Conservation (phyloP, 306 rosid species). For the Prinsepia uniflora region DNA sequence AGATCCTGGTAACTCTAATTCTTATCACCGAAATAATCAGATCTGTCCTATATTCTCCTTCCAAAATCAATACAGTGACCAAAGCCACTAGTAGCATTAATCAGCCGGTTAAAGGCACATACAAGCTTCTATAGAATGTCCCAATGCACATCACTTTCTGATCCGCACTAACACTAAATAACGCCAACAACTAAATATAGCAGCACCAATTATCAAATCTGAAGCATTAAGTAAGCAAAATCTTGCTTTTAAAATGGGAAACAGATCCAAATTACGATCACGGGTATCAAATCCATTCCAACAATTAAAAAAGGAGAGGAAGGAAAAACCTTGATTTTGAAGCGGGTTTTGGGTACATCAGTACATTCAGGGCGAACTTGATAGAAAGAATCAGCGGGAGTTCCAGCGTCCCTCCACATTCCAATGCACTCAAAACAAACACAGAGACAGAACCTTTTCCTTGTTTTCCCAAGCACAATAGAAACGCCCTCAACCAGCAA, state of each 20-base stretch:
- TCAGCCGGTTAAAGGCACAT: background rate
- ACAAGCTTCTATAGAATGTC: background rate
- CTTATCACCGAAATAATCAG: background rate
- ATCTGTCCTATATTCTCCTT: background rate
- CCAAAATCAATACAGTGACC: background rate
- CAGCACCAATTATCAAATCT: constrained; percentile 17
- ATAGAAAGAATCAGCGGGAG: constrained; percentile 89
- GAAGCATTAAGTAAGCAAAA: background rate
- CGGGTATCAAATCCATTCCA: background rate
- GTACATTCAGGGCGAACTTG: constrained; percentile 90
- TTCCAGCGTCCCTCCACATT: constrained; percentile 90
- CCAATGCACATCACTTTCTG: constrained; percentile 3
- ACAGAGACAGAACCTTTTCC: background rate
- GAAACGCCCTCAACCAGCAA: constrained; percentile 12
- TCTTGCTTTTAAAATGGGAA: background rate
- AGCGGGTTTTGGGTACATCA: constrained; percentile 78
- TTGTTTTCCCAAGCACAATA: constrained; percentile 8
- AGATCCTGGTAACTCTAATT: background rate
- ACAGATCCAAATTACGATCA: constrained; percentile 16
- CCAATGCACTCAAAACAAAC: constrained; percentile 27
- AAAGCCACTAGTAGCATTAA: background rate
- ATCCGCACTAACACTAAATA: constrained; percentile 5
- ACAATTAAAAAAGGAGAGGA: background rate
- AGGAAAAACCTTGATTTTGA: constrained; percentile 72
- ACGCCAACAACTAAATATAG: constrained; percentile 5